Evolutionary conservation across 169 alveolate genomes (phyloP).

Genomic region (Amoebophrya sp.): DNA sequence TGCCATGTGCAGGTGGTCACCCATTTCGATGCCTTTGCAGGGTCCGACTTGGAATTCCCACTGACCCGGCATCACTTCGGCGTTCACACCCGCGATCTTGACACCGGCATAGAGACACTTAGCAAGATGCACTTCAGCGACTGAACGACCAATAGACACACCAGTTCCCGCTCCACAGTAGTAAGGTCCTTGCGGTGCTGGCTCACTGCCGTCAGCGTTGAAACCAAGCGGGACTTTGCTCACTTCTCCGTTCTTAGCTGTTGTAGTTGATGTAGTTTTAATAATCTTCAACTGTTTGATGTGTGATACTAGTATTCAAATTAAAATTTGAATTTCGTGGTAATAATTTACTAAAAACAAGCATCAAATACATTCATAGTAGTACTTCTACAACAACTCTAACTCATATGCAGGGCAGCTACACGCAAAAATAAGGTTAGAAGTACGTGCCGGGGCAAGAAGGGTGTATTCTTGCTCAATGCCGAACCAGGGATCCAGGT

Average conservation of each 20-base stretch:
- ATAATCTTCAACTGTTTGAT: too few relatives aligned
- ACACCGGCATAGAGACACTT: slow-evolving; percentile 43
- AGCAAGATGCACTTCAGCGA: slow-evolving; percentile 41
- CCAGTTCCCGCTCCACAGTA: slow-evolving; percentile 40
- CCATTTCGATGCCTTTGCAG: slow-evolving; percentile 39
- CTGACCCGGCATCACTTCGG: slow-evolving; percentile 49
- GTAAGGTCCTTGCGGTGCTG: slow-evolving; percentile 44
- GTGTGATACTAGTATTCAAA: too few relatives aligned
- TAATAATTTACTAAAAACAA: not conserved
- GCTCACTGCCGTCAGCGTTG: slow-evolving; percentile 34
- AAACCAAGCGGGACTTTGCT: slow-evolving; percentile 36
- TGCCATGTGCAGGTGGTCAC: not conserved
- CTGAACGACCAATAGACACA: slow-evolving; percentile 39
- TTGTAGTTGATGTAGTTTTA: not conserved
- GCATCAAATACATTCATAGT: not conserved
- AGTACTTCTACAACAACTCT: not conserved
- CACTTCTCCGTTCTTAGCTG: not conserved
- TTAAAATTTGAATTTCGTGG: too few relatives aligned
- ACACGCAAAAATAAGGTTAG: too few relatives aligned
- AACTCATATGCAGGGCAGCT: not conserved
- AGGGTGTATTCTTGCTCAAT: slow-evolving; percentile 49
- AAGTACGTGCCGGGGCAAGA: slow-evolving; percentile 32
- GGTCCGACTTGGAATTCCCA: slow-evolving; percentile 47
- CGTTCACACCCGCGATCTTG: slow-evolving; percentile 43
- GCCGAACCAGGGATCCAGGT: slow-evolving; percentile 34